These are phyloP conservation scores for Lycium barbarum DNA, from an alignment of 257 asterid genomes.

Conservation along the genomic window DNA sequence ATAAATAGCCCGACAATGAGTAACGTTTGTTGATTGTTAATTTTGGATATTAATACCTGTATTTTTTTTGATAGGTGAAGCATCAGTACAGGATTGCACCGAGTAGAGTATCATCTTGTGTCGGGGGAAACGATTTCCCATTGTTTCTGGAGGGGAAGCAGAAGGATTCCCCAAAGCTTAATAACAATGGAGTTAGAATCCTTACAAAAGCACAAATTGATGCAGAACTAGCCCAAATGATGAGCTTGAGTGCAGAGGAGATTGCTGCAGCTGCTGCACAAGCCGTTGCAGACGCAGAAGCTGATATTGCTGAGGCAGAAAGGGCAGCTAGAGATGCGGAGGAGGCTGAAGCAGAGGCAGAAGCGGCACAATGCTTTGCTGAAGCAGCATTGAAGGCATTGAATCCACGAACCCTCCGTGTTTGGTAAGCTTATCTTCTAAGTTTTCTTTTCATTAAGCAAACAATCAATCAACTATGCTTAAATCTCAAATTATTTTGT, in stretches of 20 bases:
- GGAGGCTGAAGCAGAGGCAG: slow-evolving; percentile 93
- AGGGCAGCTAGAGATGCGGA: slow-evolving; percentile 89
- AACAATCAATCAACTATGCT: not conserved
- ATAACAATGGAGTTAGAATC: slow-evolving; percentile 42
- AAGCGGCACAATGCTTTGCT: slow-evolving; percentile 84
- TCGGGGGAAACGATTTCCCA: slow-evolving; percentile 40
- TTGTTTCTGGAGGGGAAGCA: slow-evolving; percentile 34
- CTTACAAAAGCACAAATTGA: slow-evolving; percentile 73
- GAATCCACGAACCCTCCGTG: slow-evolving; percentile 56
- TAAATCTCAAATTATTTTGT: not conserved
- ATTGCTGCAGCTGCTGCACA: slow-evolving; percentile 83
- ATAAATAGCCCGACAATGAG: not conserved
- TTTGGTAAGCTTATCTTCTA: slow-evolving; percentile 51
- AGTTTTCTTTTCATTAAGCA: not conserved
- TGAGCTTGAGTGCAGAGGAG: slow-evolving; percentile 72
- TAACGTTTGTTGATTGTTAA: not conserved
- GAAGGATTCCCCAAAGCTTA: slow-evolving; percentile 41
- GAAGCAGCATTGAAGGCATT: slow-evolving; percentile 72
- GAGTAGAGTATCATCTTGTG: slow-evolving; percentile 45
- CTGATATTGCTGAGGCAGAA: slow-evolving; percentile 87
- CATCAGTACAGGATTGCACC: slow-evolving; percentile 81
- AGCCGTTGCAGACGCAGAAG: slow-evolving; percentile 95
- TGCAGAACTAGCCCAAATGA: slow-evolving; percentile 79
- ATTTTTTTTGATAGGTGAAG: slow-evolving; percentile 67
- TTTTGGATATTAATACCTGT: slow-evolving; percentile 16